Percentiles rank a stretch among this genome's conserved stretches.
Evolutionary conservation across 2,329 filamentous ascomycete genomes (phyloP).

Genomic region (Epichloe baconii): DNA sequence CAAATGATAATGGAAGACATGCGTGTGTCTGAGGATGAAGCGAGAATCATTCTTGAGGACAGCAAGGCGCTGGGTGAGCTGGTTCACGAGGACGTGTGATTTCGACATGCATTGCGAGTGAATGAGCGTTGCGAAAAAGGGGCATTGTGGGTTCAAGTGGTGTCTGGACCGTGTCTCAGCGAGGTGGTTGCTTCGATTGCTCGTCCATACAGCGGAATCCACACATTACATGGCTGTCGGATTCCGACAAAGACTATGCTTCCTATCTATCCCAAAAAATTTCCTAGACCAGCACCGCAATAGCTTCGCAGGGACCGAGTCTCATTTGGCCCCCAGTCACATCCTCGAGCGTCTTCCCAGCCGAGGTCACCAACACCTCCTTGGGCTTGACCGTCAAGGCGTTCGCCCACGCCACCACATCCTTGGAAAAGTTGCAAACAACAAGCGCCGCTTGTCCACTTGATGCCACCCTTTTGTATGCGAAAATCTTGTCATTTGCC

Average conservation of each 20-base stretch:
- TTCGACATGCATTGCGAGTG: neutral
- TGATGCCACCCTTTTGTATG: constrained; percentile 22
- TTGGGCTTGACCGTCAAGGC: constrained; percentile 11
- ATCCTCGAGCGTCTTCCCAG: constrained; percentile 16
- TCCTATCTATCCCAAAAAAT: neutral
- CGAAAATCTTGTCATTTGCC: constrained; percentile 22
- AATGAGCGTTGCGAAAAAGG: neutral
- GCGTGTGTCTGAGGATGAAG: constrained; percentile 27
- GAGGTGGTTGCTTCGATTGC: neutral
- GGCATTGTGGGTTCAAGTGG: neutral
- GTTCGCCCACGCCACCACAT: constrained; percentile 19
- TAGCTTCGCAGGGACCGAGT: constrained; percentile 24
- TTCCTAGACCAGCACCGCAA: constrained; percentile 18
- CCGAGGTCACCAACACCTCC: constrained; percentile 23
- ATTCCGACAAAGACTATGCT: neutral
- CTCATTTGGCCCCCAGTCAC: constrained; percentile 15
- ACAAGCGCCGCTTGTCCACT: constrained; percentile 21
- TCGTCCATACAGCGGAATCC: neutral
- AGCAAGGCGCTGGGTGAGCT: constrained; percentile 56
- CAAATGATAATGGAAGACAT: constrained; percentile 45
- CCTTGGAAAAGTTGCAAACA: constrained; percentile 25
- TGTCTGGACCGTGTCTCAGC: neutral
- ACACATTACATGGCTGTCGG: neutral
- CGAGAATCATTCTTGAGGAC: constrained; percentile 46
- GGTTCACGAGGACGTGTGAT: constrained; percentile 45